phyloP scores from a whole-genome alignment of 225 moss, liverwort and hornwort species.

The Thuidium tamariscinum region DNA sequence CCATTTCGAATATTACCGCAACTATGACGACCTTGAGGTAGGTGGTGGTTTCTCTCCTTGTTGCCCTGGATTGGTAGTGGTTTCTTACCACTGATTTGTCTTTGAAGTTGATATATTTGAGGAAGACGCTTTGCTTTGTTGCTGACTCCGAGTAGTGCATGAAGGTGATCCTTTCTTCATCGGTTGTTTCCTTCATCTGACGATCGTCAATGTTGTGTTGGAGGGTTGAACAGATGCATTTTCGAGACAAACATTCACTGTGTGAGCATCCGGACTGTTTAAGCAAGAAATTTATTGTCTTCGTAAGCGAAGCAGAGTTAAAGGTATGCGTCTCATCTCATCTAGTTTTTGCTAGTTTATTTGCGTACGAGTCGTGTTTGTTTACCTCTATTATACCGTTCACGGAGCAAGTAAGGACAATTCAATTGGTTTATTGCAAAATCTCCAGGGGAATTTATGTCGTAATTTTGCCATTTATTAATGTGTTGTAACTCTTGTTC shows the following conservation, averaged over 20 bases:
- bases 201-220: background rate
- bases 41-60: background rate
- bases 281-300: conserved; percentile 88
- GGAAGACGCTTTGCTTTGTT: background rate
- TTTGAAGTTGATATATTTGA: background rate
- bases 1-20: conserved; percentile 91
- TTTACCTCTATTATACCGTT: background rate
- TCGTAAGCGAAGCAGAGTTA: conserved; percentile 80
- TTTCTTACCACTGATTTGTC: background rate
- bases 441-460: background rate
- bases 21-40: conserved; percentile 93
- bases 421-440: background rate
- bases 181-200: background rate
- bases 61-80: background rate
- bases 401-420: background rate
- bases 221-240: conserved; percentile 65
- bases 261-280: conserved; percentile 96
- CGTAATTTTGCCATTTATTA: background rate
- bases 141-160: background rate
- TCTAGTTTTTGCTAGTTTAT: background rate
- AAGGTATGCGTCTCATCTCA: conserved; percentile 41
- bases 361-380: background rate
- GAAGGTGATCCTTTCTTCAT: background rate
- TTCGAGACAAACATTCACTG: conserved; percentile 82
- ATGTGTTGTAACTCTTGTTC: background rate